Conservation (phyloP, 148 eudicot species). For the Rhododendron ovatum region DNA sequence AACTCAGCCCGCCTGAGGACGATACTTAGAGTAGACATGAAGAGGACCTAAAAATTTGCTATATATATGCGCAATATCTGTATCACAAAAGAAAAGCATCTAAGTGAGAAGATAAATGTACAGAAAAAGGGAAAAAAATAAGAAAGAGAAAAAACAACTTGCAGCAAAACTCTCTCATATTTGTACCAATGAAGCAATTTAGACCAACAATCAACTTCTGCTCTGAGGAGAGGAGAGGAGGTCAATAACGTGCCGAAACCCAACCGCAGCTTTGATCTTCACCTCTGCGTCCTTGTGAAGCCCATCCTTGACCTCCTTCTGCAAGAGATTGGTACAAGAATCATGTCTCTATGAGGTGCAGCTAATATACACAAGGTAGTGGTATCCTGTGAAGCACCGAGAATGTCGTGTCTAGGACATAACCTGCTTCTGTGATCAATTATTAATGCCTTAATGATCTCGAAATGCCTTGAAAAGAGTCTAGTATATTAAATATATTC, state of each 20-base stretch:
- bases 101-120: background rate
- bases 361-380: background rate
- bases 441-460: too few species aligned
- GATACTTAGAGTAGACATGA: background rate
- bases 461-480: too few species aligned
- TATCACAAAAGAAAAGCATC: slow-evolving; percentile 19
- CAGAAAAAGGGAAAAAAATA: background rate
- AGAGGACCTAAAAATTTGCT: slow-evolving; percentile 84
- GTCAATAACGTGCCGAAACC: slow-evolving; percentile 89
- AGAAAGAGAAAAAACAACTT: background rate
- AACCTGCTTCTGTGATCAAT: too few species aligned
- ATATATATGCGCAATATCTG: slow-evolving; percentile 89
- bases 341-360: background rate
- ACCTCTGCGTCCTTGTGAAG: slow-evolving; percentile 43
- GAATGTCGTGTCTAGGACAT: too few species aligned
- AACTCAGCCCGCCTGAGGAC: too few species aligned
- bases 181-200: slow-evolving; percentile 92
- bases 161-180: too few species aligned
- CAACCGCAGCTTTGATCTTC: slow-evolving; percentile 70
- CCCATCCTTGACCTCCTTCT: slow-evolving; percentile 63
- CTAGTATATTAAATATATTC: too few species aligned
- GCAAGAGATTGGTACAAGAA: slow-evolving; percentile 22
- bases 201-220: slow-evolving; percentile 93
- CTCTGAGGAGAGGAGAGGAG: slow-evolving; percentile 52
- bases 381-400: background rate